Percentiles rank a stretch among this genome's conserved stretches.
These are phyloP conservation scores for Penicillium sp. DNA, from an alignment of 2,329 filamentous ascomycete genomes.

Conservation along the genomic window DNA sequence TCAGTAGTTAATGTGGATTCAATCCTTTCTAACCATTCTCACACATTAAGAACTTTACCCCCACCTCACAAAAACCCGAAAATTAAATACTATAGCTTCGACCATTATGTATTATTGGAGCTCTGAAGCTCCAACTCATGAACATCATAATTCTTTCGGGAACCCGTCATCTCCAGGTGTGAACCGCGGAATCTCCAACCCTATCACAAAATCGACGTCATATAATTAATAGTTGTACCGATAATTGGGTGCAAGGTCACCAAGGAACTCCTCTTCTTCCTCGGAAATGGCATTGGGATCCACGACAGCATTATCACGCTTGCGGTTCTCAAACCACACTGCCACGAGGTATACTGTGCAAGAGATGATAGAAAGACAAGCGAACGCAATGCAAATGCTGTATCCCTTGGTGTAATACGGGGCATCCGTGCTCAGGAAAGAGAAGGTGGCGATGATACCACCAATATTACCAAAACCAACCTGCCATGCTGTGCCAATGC, in stretches of 20 bases:
- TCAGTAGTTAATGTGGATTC: neutral
- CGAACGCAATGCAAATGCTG: slow-evolving; percentile 73
- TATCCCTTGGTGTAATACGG: slow-evolving; percentile 73
- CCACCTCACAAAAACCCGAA: neutral
- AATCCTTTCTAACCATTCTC: neutral
- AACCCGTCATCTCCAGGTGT: neutral
- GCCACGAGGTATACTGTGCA: slow-evolving; percentile 41
- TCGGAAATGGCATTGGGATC: slow-evolving; percentile 25
- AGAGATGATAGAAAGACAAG: slow-evolving; percentile 62
- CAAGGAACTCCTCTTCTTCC: slow-evolving; percentile 36
- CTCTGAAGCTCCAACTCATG: neutral
- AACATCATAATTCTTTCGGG: neutral
- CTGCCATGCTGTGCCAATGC: slow-evolving; percentile 74
- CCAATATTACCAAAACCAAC: slow-evolving; percentile 76
- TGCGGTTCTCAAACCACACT: slow-evolving; percentile 41
- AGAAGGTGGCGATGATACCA: slow-evolving; percentile 74
- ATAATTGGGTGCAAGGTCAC: slow-evolving; percentile 45
- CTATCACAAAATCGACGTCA: neutral
- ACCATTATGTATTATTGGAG: neutral
- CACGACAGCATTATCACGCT: slow-evolving; percentile 33
- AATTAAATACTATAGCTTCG: neutral
- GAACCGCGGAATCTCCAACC: neutral
- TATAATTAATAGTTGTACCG: slow-evolving; percentile 38
- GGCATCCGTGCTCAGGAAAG: slow-evolving; percentile 64
- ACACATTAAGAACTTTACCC: neutral